phyloP scores from a whole-genome alignment of 495 filamentous ascomycete species.

The Friedmanniomyces endolithicus region DNA sequence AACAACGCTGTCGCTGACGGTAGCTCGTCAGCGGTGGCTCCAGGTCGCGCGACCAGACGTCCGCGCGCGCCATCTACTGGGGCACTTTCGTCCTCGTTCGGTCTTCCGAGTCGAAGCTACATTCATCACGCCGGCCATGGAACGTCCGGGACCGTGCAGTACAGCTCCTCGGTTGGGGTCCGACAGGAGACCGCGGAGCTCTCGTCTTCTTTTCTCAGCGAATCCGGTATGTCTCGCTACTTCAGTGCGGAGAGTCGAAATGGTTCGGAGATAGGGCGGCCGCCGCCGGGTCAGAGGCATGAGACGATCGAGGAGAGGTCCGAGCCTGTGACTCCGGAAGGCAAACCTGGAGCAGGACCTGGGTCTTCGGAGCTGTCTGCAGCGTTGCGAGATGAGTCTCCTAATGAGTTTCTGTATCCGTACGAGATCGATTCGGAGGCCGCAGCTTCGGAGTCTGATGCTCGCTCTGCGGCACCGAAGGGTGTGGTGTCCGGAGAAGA shows the following conservation, averaged over 20 bases:
- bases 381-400: constrained; percentile 24
- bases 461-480: background rate
- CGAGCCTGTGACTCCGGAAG: constrained; percentile 45
- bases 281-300: constrained; percentile 21
- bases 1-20: background rate
- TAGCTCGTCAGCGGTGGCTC: background rate
- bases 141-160: constrained; percentile 53
- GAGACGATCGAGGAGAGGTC: constrained; percentile 45
- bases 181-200: constrained; percentile 86
- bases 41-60: background rate
- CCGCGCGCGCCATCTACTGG: constrained; percentile 17
- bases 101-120: constrained; percentile 31
- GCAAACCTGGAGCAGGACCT: constrained; percentile 28
- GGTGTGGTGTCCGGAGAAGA: constrained; percentile 4
- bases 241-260: constrained; percentile 13
- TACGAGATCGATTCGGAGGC: background rate
- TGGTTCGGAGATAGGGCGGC: constrained; percentile 21
- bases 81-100: constrained; percentile 29
- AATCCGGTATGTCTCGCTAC: constrained; percentile 29
- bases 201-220: constrained; percentile 71
- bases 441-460: background rate
- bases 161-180: constrained; percentile 55
- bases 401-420: constrained; percentile 23
- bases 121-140: constrained; percentile 62
- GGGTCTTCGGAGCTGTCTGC: constrained; percentile 16